A percentile compares a stretch with the other conserved stretches of the same genome.
Conservation (phyloP, 352 stramenopile species). For the Poterioochromonas sp. region DNA sequence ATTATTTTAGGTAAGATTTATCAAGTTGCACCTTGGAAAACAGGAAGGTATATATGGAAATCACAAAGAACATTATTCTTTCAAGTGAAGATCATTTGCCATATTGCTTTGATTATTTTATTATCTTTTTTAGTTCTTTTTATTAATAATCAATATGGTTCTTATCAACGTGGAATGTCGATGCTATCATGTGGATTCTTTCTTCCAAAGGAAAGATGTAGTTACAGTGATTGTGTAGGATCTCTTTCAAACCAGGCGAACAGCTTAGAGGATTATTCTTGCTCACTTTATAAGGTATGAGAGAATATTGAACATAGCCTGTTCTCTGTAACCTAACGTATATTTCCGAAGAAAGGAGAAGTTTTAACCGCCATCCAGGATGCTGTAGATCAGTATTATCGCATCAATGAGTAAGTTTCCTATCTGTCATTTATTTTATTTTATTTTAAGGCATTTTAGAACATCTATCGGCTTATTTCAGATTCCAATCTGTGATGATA, state of each 20-base stretch:
- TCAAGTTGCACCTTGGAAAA: conserved; percentile 16
- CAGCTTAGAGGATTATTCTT: neutral
- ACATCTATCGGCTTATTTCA: too few species aligned
- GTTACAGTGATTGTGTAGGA: neutral
- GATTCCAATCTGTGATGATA: too few species aligned
- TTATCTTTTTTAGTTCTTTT: neutral
- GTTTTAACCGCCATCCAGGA: neutral
- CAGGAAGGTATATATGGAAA: neutral
- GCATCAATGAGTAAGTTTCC: neutral
- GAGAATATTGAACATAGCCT: too few species aligned
- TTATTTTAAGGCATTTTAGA: too few species aligned
- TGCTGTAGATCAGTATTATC: neutral
- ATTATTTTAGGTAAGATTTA: neutral
- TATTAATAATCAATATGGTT: neutral
- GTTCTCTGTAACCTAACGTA: neutral
- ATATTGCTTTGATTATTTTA: neutral
- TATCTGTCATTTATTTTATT: too few species aligned
- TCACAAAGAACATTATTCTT: neutral
- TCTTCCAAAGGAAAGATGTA: neutral
- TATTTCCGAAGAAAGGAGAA: neutral
- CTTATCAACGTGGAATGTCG: neutral
- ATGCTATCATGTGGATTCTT: neutral
- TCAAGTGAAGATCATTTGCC: neutral
- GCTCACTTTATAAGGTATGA: conserved; percentile 9
- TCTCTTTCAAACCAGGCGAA: neutral